These are phyloP conservation scores for Candida sp. DNA, from an alignment of 1,139 yeast species.

Conservation along the genomic window DNA sequence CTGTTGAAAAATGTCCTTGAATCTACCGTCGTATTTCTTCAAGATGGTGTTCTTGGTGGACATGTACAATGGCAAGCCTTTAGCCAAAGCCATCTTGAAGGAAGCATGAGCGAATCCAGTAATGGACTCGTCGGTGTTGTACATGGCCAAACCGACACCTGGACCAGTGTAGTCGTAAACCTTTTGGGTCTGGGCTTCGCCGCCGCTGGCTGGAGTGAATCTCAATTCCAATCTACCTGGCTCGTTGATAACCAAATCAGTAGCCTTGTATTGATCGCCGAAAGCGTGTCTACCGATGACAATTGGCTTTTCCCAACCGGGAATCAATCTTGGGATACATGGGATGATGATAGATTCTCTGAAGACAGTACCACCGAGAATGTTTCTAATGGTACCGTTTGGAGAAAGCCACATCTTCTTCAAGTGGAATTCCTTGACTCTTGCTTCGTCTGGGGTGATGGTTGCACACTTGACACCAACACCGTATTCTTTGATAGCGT, in stretches of 20 bases:
- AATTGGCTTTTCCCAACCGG: constrained; percentile 83
- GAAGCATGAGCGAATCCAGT: constrained; percentile 80
- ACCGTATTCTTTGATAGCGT: constrained; percentile 75
- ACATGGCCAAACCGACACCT: constrained; percentile 84
- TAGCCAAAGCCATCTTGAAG: constrained; percentile 71
- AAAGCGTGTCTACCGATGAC: constrained; percentile 88
- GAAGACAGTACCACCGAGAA: constrained; percentile 82
- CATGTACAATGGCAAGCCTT: constrained; percentile 68
- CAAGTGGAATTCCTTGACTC: constrained; percentile 75
- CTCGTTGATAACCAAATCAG: constrained; percentile 69
- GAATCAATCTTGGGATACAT: constrained; percentile 74
- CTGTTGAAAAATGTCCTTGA: constrained; percentile 78
- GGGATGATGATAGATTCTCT: constrained; percentile 84
- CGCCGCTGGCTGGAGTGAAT: constrained; percentile 68
- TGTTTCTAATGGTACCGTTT: constrained; percentile 84
- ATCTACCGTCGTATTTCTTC: constrained; percentile 82
- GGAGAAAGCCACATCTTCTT: constrained; percentile 90
- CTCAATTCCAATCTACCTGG: constrained; percentile 73
- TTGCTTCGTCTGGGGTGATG: constrained; percentile 82
- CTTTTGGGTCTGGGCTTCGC: constrained; percentile 47
- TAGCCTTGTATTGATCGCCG: constrained; percentile 86
- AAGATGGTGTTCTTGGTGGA: constrained; percentile 83
- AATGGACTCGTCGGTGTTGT: constrained; percentile 83
- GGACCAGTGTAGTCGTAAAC: constrained; percentile 66
- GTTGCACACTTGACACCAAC: constrained; percentile 90